phyloP scores from a whole-genome alignment of 83 land plant species.

The Diphasiastrum complanatum region DNA sequence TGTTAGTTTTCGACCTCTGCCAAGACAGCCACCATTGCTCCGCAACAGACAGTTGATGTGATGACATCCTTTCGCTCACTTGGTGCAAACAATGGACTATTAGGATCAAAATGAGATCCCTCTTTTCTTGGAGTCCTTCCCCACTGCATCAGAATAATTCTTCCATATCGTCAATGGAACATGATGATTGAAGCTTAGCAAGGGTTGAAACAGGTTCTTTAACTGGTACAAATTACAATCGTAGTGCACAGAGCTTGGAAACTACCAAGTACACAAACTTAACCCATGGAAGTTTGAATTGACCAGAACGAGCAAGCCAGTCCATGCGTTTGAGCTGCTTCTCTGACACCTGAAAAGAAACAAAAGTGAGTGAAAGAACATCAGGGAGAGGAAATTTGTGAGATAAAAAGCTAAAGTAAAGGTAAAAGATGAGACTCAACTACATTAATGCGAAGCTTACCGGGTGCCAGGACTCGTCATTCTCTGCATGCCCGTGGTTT shows the following conservation, averaged over 20 bases:
- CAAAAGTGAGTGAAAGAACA: background rate
- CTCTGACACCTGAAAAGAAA: conserved; percentile 20
- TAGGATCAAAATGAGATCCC: conserved; percentile 34
- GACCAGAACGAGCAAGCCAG: conserved; percentile 2
- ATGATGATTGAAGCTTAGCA: background rate
- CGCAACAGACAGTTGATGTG: conserved; percentile 29
- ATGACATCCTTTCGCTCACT: conserved; percentile 26
- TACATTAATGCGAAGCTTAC: background rate
- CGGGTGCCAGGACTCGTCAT: conserved; percentile 25
- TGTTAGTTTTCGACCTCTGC: no score
- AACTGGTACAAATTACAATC: background rate
- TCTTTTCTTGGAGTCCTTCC: conserved; percentile 25
- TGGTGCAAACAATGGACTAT: conserved; percentile 28
- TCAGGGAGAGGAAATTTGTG: background rate
- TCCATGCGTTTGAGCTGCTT: conserved; percentile 7
- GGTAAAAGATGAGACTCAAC: no score
- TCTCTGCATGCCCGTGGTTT: conserved; percentile 23
- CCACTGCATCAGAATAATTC: conserved; percentile 18
- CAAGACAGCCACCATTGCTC: conserved; percentile 23
- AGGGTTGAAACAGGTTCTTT: background rate
- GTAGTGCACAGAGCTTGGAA: background rate
- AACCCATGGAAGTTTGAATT: conserved; percentile 19
- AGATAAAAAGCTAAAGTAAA: no score
- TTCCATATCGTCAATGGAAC: background rate
- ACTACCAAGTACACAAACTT: conserved; percentile 25